Conservation (phyloP, 169 alveolate species). For the Babesia sp. region DNA sequence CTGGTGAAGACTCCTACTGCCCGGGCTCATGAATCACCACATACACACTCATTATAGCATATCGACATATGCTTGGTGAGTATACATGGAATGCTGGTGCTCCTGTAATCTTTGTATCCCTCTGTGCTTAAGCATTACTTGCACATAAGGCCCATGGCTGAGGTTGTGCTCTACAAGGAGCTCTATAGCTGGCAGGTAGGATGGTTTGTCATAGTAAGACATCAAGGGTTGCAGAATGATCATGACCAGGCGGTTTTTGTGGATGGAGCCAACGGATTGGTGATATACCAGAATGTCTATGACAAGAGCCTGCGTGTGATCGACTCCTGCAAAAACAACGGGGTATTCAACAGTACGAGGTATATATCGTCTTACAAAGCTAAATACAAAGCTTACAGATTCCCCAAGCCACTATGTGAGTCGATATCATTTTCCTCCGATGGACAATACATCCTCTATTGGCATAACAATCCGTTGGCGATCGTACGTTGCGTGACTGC, state of each 20-base stretch:
- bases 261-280: slow-evolving; percentile 36
- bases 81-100: background rate
- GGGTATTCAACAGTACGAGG: slow-evolving; percentile 38
- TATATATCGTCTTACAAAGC: background rate
- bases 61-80: background rate
- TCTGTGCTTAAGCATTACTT: background rate
- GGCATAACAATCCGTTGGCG: slow-evolving; percentile 55
- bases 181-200: slow-evolving; percentile 64
- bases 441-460: slow-evolving; percentile 38
- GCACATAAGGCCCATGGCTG: slow-evolving; percentile 36
- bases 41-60: background rate
- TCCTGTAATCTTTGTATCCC: background rate
- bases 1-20: background rate
- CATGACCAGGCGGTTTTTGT: slow-evolving; percentile 50
- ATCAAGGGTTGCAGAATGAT: slow-evolving; percentile 58
- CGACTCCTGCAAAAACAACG: slow-evolving; percentile 18
- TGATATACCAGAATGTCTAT: slow-evolving; percentile 54
- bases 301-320: slow-evolving; percentile 53
- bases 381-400: background rate
- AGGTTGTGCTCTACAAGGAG: slow-evolving; percentile 52
- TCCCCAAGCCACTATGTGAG: slow-evolving; percentile 51
- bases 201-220: no score
- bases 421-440: slow-evolving; percentile 44
- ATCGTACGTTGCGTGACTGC: slow-evolving; percentile 18
- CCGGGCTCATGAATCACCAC: background rate